phyloP scores from a whole-genome alignment of 2,329 filamentous ascomycete genomes.

The Talaromyces sp. region DNA sequence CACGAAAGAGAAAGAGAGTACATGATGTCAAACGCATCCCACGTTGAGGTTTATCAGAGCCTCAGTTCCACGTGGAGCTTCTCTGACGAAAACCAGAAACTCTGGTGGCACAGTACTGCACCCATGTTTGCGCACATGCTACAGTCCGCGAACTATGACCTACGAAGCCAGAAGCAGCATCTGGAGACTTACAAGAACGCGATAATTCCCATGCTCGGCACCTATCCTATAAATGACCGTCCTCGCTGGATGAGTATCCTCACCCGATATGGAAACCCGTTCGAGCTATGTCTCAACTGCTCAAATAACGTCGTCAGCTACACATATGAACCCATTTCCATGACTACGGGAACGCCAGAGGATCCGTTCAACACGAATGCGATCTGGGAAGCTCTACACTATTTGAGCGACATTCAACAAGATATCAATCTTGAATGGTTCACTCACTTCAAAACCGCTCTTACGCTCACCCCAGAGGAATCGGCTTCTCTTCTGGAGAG shows the following conservation, averaged over 20 bases:
- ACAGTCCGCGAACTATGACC: not conserved
- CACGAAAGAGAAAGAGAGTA: not conserved
- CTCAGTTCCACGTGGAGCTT: not conserved
- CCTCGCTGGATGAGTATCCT: conserved; percentile 2
- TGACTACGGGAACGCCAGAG: not conserved
- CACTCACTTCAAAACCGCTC: not conserved
- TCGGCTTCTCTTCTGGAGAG: not conserved
- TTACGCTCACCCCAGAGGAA: not conserved
- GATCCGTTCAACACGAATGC: not conserved
- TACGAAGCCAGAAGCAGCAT: not conserved
- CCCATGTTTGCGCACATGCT: conserved; percentile 3
- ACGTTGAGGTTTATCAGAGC: not conserved
- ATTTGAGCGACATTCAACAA: not conserved
- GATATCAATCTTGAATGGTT: conserved; percentile 1
- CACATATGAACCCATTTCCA: not conserved
- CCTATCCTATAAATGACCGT: not conserved
- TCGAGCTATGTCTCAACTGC: not conserved
- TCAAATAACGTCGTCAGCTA: not conserved
- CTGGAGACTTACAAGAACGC: not conserved
- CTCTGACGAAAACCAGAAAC: not conserved
- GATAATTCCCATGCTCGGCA: not conserved
- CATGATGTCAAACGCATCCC: not conserved
- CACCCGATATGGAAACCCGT: conserved; percentile 1
- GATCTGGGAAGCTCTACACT: not conserved
- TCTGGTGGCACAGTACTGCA: conserved; percentile 3